Conservation (phyloP, 169 alveolate species). For the Cryptosporidium sp. region DNA sequence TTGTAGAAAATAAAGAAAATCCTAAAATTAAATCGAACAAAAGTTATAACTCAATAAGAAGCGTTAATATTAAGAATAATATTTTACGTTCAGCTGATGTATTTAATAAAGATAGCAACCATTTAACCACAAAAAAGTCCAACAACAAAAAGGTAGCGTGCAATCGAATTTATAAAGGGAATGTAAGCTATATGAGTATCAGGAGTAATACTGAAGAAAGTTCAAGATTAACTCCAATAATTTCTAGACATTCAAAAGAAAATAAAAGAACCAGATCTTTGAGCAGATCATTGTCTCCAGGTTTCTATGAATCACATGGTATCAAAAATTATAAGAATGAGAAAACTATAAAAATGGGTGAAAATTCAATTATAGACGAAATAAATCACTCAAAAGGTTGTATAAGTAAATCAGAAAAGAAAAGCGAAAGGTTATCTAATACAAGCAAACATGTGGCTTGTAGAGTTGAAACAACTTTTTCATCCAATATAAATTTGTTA, state of each 20-base stretch:
- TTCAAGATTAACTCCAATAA: neutral
- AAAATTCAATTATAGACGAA: neutral
- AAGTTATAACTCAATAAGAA: neutral
- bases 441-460: neutral
- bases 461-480: neutral
- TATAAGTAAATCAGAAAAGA: neutral
- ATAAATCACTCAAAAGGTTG: neutral
- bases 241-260: neutral
- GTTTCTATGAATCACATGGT: neutral
- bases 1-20: neutral
- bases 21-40: neutral
- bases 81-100: neutral
- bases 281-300: conserved; percentile 67
- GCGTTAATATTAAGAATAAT: neutral
- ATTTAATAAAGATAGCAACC: neutral
- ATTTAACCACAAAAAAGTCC: neutral
- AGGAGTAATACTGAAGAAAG: neutral
- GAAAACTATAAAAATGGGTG: neutral
- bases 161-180: neutral
- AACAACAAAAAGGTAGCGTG: neutral
- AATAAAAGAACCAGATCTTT: conserved; percentile 30
- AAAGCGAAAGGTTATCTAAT: neutral
- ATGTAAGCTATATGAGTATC: neutral
- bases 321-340: neutral
- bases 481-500: neutral